Base-by-base conservation (phyloP, 306 rosid species). In the Hippophae tibetana region DNA sequence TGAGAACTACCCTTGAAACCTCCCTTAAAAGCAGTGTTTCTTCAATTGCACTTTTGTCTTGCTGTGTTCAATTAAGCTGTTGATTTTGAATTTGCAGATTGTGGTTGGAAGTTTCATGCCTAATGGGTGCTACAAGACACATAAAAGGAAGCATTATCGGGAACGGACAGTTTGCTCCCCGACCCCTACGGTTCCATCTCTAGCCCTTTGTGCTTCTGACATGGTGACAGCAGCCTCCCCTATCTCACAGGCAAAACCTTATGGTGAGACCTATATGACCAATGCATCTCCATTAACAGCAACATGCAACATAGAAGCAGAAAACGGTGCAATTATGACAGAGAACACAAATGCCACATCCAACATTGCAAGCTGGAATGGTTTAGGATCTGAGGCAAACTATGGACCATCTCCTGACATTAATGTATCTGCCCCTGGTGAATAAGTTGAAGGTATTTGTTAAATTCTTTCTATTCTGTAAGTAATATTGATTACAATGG, bases 21-120 rank as follows among this genome's bases (percentile, higher is more conserved):
- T 2, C 3, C 38, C 38, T 31, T 31, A 4, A 31, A 31, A 31
- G 38, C 5, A 31, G 5, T 31, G 38, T 31, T 31, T 31, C 38
- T 31, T 31, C 38, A 2, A 31, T 31, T 4, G 5, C 38, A 31
- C 38, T 31, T 31, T 18, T 31, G 4, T 31, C 38, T 31, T 3
- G 23, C 2, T 49, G 2, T 49, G 14, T 12, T 7, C 53, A 12
- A 13, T 49, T 8, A 6, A 3, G 3, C n/a, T 49, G 10, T 56
- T 56, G 5, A 10, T 25, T 25, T 18, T 71, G 67, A 49, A 76
- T 72, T 60, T 56, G 43, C 78, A 89, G 95, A 64, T 83, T 69
- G 95, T 85, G 18, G 63, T 85, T 61, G 97, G 95, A 74, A 89
- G 95, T 69, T 89, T 83, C 80, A 56, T 58, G 76, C 79, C 81